Evolutionary conservation across 1,139 yeast species (phyloP).

Genomic region (Nakaseomyces sp.): DNA sequence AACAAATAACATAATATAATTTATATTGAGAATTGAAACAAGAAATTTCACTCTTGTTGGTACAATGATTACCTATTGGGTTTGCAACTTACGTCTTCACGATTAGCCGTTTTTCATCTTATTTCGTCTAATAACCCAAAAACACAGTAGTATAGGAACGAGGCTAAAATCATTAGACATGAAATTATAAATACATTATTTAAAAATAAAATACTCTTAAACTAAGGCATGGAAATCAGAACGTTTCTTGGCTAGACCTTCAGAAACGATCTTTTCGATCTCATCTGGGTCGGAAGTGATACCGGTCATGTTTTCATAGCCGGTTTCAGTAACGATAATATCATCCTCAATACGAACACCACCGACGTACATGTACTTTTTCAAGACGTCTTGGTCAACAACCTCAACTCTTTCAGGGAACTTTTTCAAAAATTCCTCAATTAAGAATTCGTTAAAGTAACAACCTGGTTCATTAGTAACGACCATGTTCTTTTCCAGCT

Average conservation of each 20-base stretch:
- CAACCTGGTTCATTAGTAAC: conserved; percentile 94
- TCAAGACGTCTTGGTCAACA: conserved; percentile 57
- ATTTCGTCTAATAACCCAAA: too few species aligned
- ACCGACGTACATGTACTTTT: conserved; percentile 78
- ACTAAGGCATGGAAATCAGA: conserved; percentile 46
- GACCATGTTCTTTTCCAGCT: conserved; percentile 67
- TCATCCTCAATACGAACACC: conserved; percentile 97
- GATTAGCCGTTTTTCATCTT: too few species aligned
- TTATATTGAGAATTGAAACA: too few species aligned
- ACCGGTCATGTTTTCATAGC: conserved; percentile 72
- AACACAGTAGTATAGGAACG: too few species aligned
- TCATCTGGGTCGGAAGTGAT: conserved; percentile 81
- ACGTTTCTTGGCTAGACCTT: conserved; percentile 58
- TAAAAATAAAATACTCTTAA: neutral
- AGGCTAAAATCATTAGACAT: too few species aligned
- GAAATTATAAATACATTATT: neutral
- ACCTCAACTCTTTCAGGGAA: conserved; percentile 50
- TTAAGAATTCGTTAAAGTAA: conserved; percentile 76
- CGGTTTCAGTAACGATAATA: conserved; percentile 63
- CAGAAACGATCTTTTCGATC: conserved; percentile 63
- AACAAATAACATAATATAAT: too few species aligned
- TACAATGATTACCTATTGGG: too few species aligned
- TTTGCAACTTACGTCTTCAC: too few species aligned
- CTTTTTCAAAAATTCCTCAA: conserved; percentile 50
- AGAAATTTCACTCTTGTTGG: too few species aligned